phyloP scores from a whole-genome alignment of 352 stramenopile genomes.

The Phytophthora ohioensis region DNA sequence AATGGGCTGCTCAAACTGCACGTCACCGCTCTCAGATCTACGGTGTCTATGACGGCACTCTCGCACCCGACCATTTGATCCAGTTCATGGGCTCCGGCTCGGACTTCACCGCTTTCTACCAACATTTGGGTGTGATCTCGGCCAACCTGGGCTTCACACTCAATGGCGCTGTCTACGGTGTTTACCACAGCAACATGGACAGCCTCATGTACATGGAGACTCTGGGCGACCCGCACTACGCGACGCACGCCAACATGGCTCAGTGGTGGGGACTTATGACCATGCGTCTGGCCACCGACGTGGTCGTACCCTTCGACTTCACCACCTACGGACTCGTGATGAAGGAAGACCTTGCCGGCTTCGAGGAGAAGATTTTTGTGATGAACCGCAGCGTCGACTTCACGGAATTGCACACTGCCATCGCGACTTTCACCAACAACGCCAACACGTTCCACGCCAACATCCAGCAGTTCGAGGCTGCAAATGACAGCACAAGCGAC shows the following conservation, averaged over 20 bases:
- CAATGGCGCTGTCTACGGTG: slow-evolving; percentile 54
- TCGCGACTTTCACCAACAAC: slow-evolving; percentile 41
- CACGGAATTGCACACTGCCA: slow-evolving; percentile 35
- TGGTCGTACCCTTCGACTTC: slow-evolving; percentile 61
- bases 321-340: slow-evolving; percentile 53
- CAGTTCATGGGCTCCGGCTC: slow-evolving; percentile 66
- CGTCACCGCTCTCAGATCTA: slow-evolving; percentile 45
- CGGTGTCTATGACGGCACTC: slow-evolving; percentile 42
- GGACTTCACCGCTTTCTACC: slow-evolving; percentile 85
- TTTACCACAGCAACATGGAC: slow-evolving; percentile 90
- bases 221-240: slow-evolving; percentile 63
- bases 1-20: slow-evolving; percentile 45
- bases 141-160: slow-evolving; percentile 70
- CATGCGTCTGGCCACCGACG: slow-evolving; percentile 54
- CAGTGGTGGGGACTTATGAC: slow-evolving; percentile 70
- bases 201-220: slow-evolving; percentile 76
- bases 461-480: slow-evolving; percentile 26
- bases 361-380: slow-evolving; percentile 39
- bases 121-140: slow-evolving; percentile 83
- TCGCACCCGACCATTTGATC: slow-evolving; percentile 56
- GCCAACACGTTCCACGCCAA: slow-evolving; percentile 41
- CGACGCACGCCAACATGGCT: slow-evolving; percentile 52
- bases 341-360: slow-evolving; percentile 43
- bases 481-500: slow-evolving; percentile 14
- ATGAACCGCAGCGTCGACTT: slow-evolving; percentile 44